phyloP scores from a whole-genome alignment of 2,329 filamentous ascomycete genomes.

The Cucurbitaria berberidis region DNA sequence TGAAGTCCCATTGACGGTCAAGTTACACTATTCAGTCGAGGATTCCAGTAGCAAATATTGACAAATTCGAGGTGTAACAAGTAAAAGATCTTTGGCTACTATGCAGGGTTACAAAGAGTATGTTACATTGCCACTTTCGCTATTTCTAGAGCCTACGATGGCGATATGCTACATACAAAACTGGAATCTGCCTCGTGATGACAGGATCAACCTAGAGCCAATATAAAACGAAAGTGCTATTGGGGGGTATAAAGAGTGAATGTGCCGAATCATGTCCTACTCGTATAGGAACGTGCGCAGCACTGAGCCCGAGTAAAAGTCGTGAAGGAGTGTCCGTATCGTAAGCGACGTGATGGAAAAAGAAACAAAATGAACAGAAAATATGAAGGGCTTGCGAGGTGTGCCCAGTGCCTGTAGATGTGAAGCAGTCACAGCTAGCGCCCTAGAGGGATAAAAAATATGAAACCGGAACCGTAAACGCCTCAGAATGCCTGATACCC shows the following conservation, averaged over 20 bases:
- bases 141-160: background rate
- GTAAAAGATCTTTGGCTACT: no score
- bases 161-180: constrained; percentile 1
- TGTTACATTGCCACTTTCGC: no score
- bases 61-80: no score
- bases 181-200: background rate
- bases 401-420: no score
- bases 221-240: background rate
- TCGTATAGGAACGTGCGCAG: constrained; percentile 2
- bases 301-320: constrained; percentile 1
- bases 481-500: background rate
- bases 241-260: constrained; percentile 8
- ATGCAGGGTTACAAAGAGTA: no score
- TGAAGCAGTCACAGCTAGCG: background rate
- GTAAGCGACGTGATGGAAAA: constrained; percentile 10
- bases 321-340: constrained; percentile 14
- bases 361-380: no score
- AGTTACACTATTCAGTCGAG: no score
- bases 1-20: no score
- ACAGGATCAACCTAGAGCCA: background rate
- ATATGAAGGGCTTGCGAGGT: no score
- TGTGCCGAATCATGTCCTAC: constrained; percentile 1
- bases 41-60: no score
- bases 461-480: constrained; percentile 22
- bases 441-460: constrained; percentile 2